Conservation (phyloP, 2,329 filamentous ascomycete species). For the Juglanconis juglandina region DNA sequence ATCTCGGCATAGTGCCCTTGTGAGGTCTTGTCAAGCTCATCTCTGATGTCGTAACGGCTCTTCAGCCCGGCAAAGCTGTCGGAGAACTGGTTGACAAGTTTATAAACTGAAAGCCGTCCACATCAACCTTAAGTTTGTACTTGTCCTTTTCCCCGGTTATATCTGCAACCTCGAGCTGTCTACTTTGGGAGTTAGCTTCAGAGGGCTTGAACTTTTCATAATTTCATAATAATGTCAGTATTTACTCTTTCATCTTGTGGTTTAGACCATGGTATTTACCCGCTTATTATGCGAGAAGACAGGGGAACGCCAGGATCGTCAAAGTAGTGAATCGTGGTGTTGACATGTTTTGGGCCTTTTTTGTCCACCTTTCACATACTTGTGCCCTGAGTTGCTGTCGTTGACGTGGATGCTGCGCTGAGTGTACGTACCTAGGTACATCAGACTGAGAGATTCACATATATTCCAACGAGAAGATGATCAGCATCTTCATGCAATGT, state of each 20-base stretch:
- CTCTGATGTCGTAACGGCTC: constrained; percentile 2
- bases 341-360: neutral
- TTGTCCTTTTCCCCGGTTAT: constrained; percentile 5
- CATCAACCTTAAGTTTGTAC: neutral
- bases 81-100: neutral
- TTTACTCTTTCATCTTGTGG: neutral
- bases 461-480: too few relatives aligned
- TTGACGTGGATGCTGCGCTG: neutral
- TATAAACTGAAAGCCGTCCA: constrained; percentile 3
- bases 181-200: constrained; percentile 4
- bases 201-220: neutral
- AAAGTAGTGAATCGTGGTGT: neutral
- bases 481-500: too few relatives aligned
- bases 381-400: neutral
- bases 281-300: neutral
- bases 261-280: neutral
- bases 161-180: neutral
- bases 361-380: neutral
- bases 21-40: neutral
- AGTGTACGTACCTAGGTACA: neutral
- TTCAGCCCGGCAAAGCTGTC: neutral
- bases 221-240: neutral
- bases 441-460: neutral
- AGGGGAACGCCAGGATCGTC: neutral
- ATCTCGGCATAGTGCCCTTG: constrained; percentile 5